Conservation (phyloP, 2,329 filamentous ascomycete species). For the Daldinia eschscholtzii region DNA sequence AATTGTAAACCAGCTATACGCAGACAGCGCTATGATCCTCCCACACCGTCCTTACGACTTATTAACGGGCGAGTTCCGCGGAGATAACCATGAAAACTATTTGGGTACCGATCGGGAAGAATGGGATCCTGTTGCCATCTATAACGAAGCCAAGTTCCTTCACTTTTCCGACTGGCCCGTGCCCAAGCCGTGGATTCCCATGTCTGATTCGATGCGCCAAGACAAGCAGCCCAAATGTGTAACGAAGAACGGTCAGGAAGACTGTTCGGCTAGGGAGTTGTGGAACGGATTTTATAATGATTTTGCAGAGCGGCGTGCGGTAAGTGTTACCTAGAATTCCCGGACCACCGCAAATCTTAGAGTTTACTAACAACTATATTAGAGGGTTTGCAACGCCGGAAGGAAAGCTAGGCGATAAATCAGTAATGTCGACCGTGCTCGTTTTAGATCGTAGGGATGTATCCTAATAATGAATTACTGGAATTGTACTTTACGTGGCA, state of each 20-base stretch:
- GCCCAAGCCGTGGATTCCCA: slow-evolving; percentile 67
- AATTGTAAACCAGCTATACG: slow-evolving; percentile 73
- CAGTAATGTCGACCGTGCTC: neutral
- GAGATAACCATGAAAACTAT: slow-evolving; percentile 61
- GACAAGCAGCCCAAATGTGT: slow-evolving; percentile 53
- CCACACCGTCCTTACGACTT: slow-evolving; percentile 74
- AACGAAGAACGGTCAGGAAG: slow-evolving; percentile 48
- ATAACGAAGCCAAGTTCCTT: slow-evolving; percentile 73
- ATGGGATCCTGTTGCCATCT: slow-evolving; percentile 69
- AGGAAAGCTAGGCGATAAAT: slow-evolving; percentile 38
- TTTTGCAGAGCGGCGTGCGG: slow-evolving; percentile 50
- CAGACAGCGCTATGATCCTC: slow-evolving; percentile 68
- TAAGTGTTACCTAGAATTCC: slow-evolving; percentile 33
- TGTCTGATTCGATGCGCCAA: slow-evolving; percentile 46
- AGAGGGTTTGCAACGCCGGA: slow-evolving; percentile 35
- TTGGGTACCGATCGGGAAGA: slow-evolving; percentile 56
- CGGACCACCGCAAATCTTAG: neutral
- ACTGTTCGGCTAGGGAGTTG: slow-evolving; percentile 51
- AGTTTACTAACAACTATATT: slow-evolving; percentile 20
- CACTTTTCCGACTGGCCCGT: slow-evolving; percentile 81
- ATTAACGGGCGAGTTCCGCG: slow-evolving; percentile 72
- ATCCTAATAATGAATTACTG: slow-evolving; percentile 28
- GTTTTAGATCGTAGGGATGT: slow-evolving; percentile 4
- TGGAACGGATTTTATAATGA: slow-evolving; percentile 55
- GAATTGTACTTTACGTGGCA: slow-evolving; percentile 41